These are phyloP conservation scores for Euphorbia pulcherrima DNA, from an alignment of 345 rosid genomes.

Conservation along the genomic window DNA sequence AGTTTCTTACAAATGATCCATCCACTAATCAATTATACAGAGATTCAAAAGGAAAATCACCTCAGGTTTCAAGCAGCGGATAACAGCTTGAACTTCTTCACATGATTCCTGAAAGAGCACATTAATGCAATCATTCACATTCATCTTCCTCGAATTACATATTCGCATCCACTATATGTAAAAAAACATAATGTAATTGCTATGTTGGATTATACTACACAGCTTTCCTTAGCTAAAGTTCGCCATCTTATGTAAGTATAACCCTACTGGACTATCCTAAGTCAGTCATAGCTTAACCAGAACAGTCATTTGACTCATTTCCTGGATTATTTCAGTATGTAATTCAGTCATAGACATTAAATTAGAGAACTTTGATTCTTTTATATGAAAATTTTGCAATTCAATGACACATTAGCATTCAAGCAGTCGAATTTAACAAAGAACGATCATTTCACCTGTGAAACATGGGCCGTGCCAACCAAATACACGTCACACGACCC, in stretches of 20 bases:
- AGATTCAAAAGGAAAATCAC: conserved; percentile 41
- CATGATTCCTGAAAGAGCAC: conserved; percentile 64
- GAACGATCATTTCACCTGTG: conserved; percentile 48
- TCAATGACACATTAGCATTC: conserved; percentile 12
- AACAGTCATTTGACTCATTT: not conserved
- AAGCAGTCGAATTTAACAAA: conserved; percentile 10
- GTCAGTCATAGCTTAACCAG: not conserved
- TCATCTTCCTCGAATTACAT: not conserved
- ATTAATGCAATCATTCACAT: not conserved
- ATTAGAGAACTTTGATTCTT: not conserved
- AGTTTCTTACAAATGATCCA: conserved; percentile 11
- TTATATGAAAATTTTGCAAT: not conserved
- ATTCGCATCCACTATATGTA: not conserved
- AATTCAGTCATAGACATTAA: not conserved
- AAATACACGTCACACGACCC: conserved; percentile 80
- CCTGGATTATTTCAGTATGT: not conserved
- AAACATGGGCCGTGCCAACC: conserved; percentile 93
- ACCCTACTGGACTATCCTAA: not conserved
- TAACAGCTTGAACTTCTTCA: conserved; percentile 72
- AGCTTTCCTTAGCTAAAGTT: not conserved
- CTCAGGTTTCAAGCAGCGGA: conserved; percentile 82
- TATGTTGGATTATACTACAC: not conserved
- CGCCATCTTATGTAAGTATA: not conserved
- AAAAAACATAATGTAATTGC: not conserved
- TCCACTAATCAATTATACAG: conserved; percentile 25